Base-by-base conservation (phyloP, 768 basidiomycete species). In the Sarcodon aspratus region DNA sequence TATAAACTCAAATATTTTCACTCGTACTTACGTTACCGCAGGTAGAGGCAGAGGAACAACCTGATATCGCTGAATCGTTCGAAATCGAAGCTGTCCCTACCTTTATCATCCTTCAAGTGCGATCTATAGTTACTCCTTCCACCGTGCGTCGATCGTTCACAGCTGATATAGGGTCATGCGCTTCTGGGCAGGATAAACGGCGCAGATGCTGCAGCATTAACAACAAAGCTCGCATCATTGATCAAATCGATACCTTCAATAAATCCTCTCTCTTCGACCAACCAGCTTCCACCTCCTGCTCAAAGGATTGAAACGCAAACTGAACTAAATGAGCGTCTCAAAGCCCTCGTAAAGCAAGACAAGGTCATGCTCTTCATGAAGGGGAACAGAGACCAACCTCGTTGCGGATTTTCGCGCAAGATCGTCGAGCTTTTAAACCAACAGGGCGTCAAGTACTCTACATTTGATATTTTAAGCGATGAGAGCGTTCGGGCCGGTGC, bases 61-160 rank as follows among this genome's bases (percentile, higher is more conserved):
- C 71, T 11, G 92, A 94, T 44, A 93, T 99, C 50, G 72, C 91
- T 5, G 93, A 96, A 57, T 89, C 88, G 9, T 98, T 98, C 59
- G 84, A 90, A 7, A 78, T 99, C 51, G 82, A 92, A 56, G 78
- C 85, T 15, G 96, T 98, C 9, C 96, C 96, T 0, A 68, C 81
- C 0, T 84, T 92, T 58, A 61, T 97, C 45, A 64, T 99, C 48
- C 77, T 99, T 15, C 72, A 80, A 54, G 95, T 94, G 53, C 43
- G 78, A 54, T 37, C 7, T 6, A 36, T 32, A 48, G 33, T 31
- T 33, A 43, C 42, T 32, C n/a, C 38, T 10, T 38, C 34, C n/a
- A 42, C 31, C 37, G 11, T 35, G 44, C 48, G 21, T n/a, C 12
- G 12, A 33, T 18, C 31, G 9, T 44, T 44, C 40, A 53, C 36